Conservation (phyloP, 768 basidiomycete species). For the Dacryopinax spathularia region DNA sequence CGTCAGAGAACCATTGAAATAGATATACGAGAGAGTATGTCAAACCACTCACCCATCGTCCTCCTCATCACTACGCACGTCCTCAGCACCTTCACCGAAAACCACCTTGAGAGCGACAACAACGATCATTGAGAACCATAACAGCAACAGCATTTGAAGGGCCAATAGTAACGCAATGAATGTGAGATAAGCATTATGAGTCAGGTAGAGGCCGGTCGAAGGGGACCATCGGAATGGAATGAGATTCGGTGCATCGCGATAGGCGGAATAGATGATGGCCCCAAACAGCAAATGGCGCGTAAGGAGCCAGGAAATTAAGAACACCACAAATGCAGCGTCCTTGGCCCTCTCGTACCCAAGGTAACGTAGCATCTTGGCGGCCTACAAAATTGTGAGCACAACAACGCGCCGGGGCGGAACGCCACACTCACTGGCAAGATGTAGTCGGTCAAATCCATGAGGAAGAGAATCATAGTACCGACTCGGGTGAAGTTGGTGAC, state of each 20-base stretch:
- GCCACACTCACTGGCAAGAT: constrained; percentile 60
- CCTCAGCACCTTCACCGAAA: constrained; percentile 59
- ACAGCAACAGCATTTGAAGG: constrained; percentile 35
- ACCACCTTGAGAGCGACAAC: constrained; percentile 72
- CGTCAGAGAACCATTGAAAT: not conserved
- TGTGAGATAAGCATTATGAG: constrained; percentile 27
- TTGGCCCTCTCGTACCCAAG: constrained; percentile 43
- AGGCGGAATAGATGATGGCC: constrained; percentile 49
- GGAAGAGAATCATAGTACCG: constrained; percentile 74
- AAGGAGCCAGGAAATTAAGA: constrained; percentile 79
- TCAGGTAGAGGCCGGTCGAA: constrained; percentile 42
- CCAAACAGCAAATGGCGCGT: constrained; percentile 78
- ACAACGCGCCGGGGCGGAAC: not conserved
- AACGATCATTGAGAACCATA: constrained; percentile 82
- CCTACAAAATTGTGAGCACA: constrained; percentile 27
- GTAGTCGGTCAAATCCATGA: constrained; percentile 94
- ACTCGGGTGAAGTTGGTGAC: constrained; percentile 72
- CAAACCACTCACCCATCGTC: constrained; percentile 10
- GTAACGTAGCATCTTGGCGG: constrained; percentile 91
- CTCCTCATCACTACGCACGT: constrained; percentile 76
- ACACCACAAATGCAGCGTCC: constrained; percentile 63
- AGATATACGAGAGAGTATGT: too few relatives aligned
- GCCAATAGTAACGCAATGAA: constrained; percentile 33
- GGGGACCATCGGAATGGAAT: constrained; percentile 48
- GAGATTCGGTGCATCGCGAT: constrained; percentile 35